Conservation (phyloP, 371 early-diverging fungal species). For the Modicella reniformis region DNA sequence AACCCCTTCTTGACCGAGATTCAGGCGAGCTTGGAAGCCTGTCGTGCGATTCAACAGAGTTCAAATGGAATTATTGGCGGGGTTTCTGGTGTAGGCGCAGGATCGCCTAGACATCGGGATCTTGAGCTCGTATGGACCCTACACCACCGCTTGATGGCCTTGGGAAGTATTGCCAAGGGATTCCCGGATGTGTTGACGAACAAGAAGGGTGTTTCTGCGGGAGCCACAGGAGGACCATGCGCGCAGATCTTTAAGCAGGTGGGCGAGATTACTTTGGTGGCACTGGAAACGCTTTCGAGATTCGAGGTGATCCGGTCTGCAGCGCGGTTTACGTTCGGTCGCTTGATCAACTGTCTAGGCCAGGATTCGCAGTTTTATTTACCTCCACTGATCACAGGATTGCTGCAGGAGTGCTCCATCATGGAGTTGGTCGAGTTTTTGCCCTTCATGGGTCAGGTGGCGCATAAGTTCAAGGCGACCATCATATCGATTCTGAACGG, state of each 20-base stretch:
- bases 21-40: constrained; percentile 59
- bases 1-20: constrained; percentile 83
- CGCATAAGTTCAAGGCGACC: constrained; percentile 88
- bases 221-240: constrained; percentile 57
- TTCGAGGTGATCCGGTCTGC: constrained; percentile 85
- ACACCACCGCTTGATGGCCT: constrained; percentile 86
- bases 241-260: constrained; percentile 80
- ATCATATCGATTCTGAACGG: constrained; percentile 71
- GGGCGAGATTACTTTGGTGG: constrained; percentile 81
- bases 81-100: constrained; percentile 31
- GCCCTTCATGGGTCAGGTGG: constrained; percentile 84
- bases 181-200: constrained; percentile 77
- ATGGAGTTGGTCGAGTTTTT: constrained; percentile 88
- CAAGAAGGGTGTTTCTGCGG: constrained; percentile 49
- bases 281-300: constrained; percentile 74
- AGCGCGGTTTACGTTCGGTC: constrained; percentile 84
- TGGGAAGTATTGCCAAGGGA: constrained; percentile 90
- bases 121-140: constrained; percentile 75
- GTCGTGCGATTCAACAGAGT: constrained; percentile 41
- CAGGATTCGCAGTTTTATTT: constrained; percentile 83
- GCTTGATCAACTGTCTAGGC: constrained; percentile 88
- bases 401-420: constrained; percentile 80
- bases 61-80: constrained; percentile 33
- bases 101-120: constrained; percentile 61
- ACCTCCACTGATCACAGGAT: constrained; percentile 80